A percentile compares a stretch with the other conserved stretches of the same genome.
Evolutionary conservation across 495 filamentous ascomycete species (phyloP).

Genomic region (Penicillium bovifimosum): DNA sequence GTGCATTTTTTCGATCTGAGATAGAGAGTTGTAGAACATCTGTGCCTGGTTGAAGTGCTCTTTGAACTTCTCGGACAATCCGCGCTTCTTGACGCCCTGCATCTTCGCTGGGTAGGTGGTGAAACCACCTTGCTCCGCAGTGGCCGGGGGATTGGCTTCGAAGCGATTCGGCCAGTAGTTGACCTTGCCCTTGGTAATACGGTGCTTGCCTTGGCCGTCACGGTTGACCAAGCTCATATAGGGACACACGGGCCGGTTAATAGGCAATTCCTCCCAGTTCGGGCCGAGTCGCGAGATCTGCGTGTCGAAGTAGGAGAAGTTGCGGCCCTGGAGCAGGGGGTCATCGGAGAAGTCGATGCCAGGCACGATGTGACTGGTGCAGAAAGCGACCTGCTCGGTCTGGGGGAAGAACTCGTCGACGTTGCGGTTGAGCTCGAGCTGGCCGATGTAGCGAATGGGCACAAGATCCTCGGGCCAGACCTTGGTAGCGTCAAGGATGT

Average conservation of each 20-base stretch:
- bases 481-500: constrained; percentile 89
- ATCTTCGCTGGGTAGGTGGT: constrained; percentile 61
- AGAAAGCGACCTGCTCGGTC: constrained; percentile 77
- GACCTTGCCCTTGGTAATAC: constrained; percentile 61
- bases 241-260: constrained; percentile 75
- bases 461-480: constrained; percentile 82
- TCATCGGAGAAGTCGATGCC: constrained; percentile 87
- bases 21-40: constrained; percentile 78
- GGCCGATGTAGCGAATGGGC: constrained; percentile 73
- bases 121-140: constrained; percentile 57
- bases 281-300: constrained; percentile 75
- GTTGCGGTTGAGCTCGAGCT: constrained; percentile 77
- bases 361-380: constrained; percentile 77
- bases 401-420: constrained; percentile 83
- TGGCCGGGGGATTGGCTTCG: constrained; percentile 56
- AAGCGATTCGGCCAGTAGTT: constrained; percentile 92
- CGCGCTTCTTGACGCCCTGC: constrained; percentile 62
- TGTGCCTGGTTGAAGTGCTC: constrained; percentile 65
- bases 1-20: constrained; percentile 63
- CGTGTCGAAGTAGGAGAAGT: constrained; percentile 86
- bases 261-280: constrained; percentile 83
- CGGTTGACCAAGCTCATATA: constrained; percentile 47
- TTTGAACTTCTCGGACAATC: constrained; percentile 69
- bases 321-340: constrained; percentile 74
- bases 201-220: constrained; percentile 36